A percentile compares a stretch with the other conserved stretches of the same genome.
phyloP scores from a whole-genome alignment of 2,329 filamentous ascomycete genomes.

The Monascus ruber region DNA sequence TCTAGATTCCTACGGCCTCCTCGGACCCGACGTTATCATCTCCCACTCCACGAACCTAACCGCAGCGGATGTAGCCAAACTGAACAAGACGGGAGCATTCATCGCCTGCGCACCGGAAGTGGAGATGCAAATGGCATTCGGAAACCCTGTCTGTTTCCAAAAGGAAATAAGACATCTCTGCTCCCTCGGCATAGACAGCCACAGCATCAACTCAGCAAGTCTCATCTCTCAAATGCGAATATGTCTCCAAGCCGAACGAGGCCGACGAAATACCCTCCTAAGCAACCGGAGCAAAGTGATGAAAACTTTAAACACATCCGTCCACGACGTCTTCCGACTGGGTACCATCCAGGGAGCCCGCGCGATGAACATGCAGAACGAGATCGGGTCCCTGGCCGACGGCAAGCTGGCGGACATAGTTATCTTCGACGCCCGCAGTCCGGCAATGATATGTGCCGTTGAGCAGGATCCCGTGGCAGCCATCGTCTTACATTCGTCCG shows the following conservation, averaged over 20 bases:
- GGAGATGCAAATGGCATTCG: conserved; percentile 39
- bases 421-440: conserved; percentile 34
- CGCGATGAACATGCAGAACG: conserved; percentile 30
- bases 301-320: conserved; percentile 13
- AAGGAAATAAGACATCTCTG: too few relatives aligned
- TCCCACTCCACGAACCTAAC: conserved; percentile 25
- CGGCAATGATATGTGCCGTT: conserved; percentile 31
- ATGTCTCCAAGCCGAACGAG: too few relatives aligned
- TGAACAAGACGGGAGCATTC: not conserved
- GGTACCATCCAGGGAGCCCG: conserved; percentile 38
- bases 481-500: conserved; percentile 32
- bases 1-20: conserved; percentile 22
- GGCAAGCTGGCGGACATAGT: conserved; percentile 40
- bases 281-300: too few relatives aligned
- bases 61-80: conserved; percentile 30
- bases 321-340: conserved; percentile 39
- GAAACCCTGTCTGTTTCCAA: conserved; percentile 1
- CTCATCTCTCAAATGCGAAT: too few relatives aligned
- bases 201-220: too few relatives aligned
- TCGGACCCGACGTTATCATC: conserved; percentile 33
- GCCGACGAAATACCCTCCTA: too few relatives aligned
- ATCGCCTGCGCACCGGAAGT: conserved; percentile 28
- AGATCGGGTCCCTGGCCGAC: conserved; percentile 36
- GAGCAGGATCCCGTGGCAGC: conserved; percentile 33
- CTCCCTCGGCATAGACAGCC: too few relatives aligned